Evolutionary conservation across 805 yeast species (phyloP).

Genomic region (Cyberlindnera mycetangii): DNA sequence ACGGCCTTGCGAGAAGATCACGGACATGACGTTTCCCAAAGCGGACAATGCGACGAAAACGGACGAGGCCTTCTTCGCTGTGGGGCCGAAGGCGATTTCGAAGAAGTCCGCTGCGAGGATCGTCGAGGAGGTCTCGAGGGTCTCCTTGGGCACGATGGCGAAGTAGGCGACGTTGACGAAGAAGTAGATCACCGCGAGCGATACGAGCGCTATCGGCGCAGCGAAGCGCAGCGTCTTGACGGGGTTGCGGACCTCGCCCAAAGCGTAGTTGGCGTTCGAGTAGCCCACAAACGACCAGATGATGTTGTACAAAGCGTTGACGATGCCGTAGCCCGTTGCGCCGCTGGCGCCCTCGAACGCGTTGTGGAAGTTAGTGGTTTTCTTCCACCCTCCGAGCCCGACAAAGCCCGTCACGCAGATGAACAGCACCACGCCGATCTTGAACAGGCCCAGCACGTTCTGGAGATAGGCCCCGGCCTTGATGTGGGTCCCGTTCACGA

Average conservation of each 20-base stretch:
- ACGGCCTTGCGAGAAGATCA: conserved; percentile 79
- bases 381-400: conserved; percentile 68
- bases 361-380: conserved; percentile 58
- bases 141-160: conserved; percentile 74
- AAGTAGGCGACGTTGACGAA: conserved; percentile 77
- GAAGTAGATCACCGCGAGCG: conserved; percentile 64
- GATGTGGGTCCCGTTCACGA: conserved; percentile 58
- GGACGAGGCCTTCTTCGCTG: conserved; percentile 69
- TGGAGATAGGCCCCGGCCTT: conserved; percentile 67
- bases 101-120: conserved; percentile 77
- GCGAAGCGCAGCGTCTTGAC: conserved; percentile 64
- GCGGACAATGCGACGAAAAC: conserved; percentile 82
- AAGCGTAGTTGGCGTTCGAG: conserved; percentile 78
- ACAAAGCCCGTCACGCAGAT: conserved; percentile 82
- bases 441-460: conserved; percentile 65
- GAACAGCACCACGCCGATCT: conserved; percentile 65
- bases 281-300: conserved; percentile 86
- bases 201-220: conserved; percentile 68
- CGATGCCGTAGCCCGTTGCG: conserved; percentile 66
- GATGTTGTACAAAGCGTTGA: conserved; percentile 74
- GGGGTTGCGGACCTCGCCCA: conserved; percentile 77
- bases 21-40: conserved; percentile 77
- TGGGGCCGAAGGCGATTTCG: conserved; percentile 63
- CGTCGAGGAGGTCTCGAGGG: conserved; percentile 56
- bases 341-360: conserved; percentile 51